These are phyloP conservation scores for Mucor mucedo DNA, from an alignment of 371 early-diverging fungal genomes.

Conservation along the genomic window DNA sequence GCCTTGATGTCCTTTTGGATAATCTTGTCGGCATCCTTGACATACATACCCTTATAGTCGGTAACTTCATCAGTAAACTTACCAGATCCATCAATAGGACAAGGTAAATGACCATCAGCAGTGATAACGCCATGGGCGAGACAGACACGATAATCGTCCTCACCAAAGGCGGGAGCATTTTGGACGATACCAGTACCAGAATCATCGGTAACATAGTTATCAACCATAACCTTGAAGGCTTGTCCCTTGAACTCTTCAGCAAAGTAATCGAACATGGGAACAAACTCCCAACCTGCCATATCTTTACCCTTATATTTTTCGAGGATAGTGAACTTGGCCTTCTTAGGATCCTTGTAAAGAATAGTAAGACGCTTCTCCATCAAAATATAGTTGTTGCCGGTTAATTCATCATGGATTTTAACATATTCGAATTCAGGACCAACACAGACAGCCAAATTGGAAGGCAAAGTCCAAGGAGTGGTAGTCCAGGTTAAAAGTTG, in stretches of 20 bases:
- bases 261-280: slow-evolving; percentile 94
- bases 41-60: slow-evolving; percentile 90
- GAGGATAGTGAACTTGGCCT: slow-evolving; percentile 90
- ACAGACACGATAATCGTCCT: slow-evolving; percentile 99
- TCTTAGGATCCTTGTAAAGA: slow-evolving; percentile 94
- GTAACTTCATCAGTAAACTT: slow-evolving; percentile 83
- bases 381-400: slow-evolving; percentile 86
- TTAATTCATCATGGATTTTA: slow-evolving; percentile 87
- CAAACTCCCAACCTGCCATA: slow-evolving; percentile 91
- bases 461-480: slow-evolving; percentile 99
- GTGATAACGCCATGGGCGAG: slow-evolving; percentile 82
- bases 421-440: slow-evolving; percentile 95
- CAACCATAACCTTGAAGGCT: slow-evolving; percentile 90
- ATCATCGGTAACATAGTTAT: slow-evolving; percentile 95
- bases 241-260: slow-evolving; percentile 71
- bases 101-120: slow-evolving; percentile 89
- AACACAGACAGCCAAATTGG: slow-evolving; percentile 95
- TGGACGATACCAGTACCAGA: slow-evolving; percentile 99
- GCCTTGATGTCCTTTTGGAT: slow-evolving; percentile 93
- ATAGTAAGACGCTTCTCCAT: slow-evolving; percentile 83
- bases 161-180: slow-evolving; percentile 99
- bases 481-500: slow-evolving; percentile 99
- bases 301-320: slow-evolving; percentile 83
- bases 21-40: slow-evolving; percentile 98
- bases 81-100: slow-evolving; percentile 97